Conservation (phyloP, 108 stramenopile species). For the Chaetoceros tenuissimus region DNA sequence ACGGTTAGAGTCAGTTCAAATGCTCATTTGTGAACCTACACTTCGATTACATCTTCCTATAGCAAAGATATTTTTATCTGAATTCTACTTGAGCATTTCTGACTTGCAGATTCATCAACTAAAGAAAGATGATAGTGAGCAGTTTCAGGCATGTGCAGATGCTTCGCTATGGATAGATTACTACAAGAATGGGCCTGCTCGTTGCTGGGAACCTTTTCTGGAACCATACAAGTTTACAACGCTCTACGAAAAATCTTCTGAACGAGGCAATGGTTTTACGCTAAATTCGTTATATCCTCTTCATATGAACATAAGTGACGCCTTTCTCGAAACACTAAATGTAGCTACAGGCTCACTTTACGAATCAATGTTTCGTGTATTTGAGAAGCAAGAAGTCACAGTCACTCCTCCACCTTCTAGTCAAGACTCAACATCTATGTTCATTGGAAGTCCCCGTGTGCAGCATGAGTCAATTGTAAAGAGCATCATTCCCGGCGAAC, state of each 20-base stretch:
- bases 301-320: slow-evolving; percentile 81
- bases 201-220: slow-evolving; percentile 92
- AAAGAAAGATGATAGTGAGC: slow-evolving; percentile 11
- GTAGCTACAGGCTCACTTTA: slow-evolving; percentile 55
- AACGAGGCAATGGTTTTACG: slow-evolving; percentile 61
- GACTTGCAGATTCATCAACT: slow-evolving; percentile 28
- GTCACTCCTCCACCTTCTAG: background rate
- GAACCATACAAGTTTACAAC: slow-evolving; percentile 71
- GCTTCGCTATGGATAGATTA: slow-evolving; percentile 80
- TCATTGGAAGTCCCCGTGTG: background rate
- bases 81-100: slow-evolving; percentile 35
- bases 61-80: slow-evolving; percentile 37
- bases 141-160: slow-evolving; percentile 33
- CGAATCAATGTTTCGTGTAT: slow-evolving; percentile 21
- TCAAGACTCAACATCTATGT: background rate
- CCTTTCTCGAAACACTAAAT: slow-evolving; percentile 69
- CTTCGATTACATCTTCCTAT: slow-evolving; percentile 59
- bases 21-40: slow-evolving; percentile 68
- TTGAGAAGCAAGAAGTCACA: slow-evolving; percentile 7
- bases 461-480: too few species aligned
- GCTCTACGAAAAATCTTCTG: slow-evolving; percentile 51
- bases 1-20: slow-evolving; percentile 31
- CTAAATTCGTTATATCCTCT: slow-evolving; percentile 62
- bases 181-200: slow-evolving; percentile 85
- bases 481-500: slow-evolving; percentile 10